Conservation (phyloP, 2,329 filamentous ascomycete species). For the Phaeosphaeriaceae sp. region DNA sequence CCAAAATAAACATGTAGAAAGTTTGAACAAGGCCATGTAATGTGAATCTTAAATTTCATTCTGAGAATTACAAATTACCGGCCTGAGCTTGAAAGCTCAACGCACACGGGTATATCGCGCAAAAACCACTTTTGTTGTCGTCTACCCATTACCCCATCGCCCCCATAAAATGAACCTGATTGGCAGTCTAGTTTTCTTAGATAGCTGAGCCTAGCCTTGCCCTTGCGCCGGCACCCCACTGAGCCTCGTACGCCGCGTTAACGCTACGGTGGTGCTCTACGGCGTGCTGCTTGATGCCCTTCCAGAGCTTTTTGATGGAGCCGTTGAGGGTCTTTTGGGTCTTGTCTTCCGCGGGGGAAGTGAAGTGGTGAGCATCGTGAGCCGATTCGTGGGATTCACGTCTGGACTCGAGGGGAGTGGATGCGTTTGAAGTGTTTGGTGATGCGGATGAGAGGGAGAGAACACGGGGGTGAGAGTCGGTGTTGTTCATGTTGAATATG, state of each 20-base stretch:
- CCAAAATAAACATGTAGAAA: too few species aligned
- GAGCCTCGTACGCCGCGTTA: slow-evolving; percentile 34
- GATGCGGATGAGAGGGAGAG: slow-evolving; percentile 22
- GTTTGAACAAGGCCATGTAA: too few species aligned
- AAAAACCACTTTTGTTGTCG: not conserved
- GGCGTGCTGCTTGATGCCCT: slow-evolving; percentile 33
- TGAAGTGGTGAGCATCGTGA: slow-evolving; percentile 30
- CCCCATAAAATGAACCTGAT: not conserved
- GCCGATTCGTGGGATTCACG: slow-evolving; percentile 28
- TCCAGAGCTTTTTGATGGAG: slow-evolving; percentile 39
- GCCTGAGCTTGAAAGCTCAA: not conserved
- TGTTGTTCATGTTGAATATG: slow-evolving; percentile 23
- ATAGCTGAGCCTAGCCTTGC: not conserved
- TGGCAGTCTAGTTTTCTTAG: not conserved
- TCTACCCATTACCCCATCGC: not conserved
- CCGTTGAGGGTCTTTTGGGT: slow-evolving; percentile 25
- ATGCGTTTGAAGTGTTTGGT: slow-evolving; percentile 5
- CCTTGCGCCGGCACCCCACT: slow-evolving; percentile 24
- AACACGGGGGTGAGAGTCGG: slow-evolving; percentile 30
- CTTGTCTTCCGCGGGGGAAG: slow-evolving; percentile 21
- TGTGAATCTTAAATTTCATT: too few species aligned
- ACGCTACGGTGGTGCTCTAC: slow-evolving; percentile 39
- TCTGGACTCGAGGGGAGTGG: slow-evolving; percentile 17
- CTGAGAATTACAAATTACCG: too few species aligned
- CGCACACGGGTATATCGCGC: not conserved